Evolutionary conservation across 257 asterid genomes (phyloP).

Genomic region (Henckelia pumila): DNA sequence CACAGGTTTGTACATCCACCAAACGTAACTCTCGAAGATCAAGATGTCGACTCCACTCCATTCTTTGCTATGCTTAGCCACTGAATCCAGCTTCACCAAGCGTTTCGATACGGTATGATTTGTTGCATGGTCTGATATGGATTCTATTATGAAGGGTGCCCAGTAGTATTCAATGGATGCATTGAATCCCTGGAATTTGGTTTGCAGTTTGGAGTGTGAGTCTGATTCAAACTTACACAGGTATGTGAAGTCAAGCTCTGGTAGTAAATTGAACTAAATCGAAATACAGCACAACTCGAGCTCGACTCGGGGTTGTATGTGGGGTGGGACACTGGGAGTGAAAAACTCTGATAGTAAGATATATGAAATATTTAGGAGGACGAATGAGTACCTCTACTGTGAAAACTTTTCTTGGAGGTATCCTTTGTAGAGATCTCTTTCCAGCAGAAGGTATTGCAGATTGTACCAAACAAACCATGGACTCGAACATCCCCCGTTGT

Average conservation of each 20-base stretch:
- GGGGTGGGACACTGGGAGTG: no score
- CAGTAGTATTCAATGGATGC: slow-evolving; percentile 85
- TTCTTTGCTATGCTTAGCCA: slow-evolving; percentile 61
- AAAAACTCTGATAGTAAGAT: no score
- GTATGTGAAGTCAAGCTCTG: no score
- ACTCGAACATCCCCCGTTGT: slow-evolving; percentile 93
- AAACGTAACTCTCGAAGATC: slow-evolving; percentile 82
- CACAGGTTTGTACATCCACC: slow-evolving; percentile 93
- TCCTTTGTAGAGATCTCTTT: slow-evolving; percentile 49
- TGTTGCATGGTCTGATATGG: slow-evolving; percentile 81
- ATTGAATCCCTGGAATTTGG: slow-evolving; percentile 58
- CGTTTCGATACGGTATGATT: slow-evolving; percentile 70
- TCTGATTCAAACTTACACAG: neutral
- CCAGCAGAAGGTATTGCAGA: slow-evolving; percentile 52
- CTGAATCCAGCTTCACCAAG: slow-evolving; percentile 67
- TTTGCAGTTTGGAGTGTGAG: neutral
- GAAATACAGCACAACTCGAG: neutral
- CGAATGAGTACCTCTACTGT: slow-evolving; percentile 54
- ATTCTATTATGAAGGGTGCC: slow-evolving; percentile 91
- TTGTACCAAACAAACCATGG: slow-evolving; percentile 79
- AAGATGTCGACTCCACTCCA: slow-evolving; percentile 77
- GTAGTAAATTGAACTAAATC: no score
- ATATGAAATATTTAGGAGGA: no score
- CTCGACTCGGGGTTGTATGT: neutral
- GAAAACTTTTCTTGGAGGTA: slow-evolving; percentile 78